Conservation (phyloP, 139 green algal genomes). For the Chlamydomonas sp. region DNA sequence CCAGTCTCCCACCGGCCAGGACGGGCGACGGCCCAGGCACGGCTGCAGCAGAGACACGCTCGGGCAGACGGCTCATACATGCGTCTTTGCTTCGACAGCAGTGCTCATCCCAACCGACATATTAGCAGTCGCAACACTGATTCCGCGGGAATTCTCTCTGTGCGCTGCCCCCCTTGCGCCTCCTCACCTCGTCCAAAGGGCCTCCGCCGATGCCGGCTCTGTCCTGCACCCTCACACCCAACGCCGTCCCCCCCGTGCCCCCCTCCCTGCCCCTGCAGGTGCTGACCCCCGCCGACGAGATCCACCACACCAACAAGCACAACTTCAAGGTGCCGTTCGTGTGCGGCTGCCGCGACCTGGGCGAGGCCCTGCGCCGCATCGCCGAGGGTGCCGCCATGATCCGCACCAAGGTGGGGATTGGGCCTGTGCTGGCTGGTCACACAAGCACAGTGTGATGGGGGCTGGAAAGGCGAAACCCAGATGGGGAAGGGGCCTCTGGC, state of each 20-base stretch:
- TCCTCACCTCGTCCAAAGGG: too few relatives aligned
- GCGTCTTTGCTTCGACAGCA: too few relatives aligned
- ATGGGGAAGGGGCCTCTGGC: background rate
- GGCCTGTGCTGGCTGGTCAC: background rate
- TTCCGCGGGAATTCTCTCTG: too few relatives aligned
- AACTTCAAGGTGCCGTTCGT: constrained; percentile 99
- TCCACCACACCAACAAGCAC: constrained; percentile 99
- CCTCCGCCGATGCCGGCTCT: too few relatives aligned
- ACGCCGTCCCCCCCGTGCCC: background rate
- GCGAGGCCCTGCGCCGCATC: constrained; percentile 96
- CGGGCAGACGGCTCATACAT: too few relatives aligned
- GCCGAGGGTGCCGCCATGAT: constrained; percentile 99
- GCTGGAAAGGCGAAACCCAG: background rate
- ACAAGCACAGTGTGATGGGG: background rate
- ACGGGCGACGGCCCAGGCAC: too few relatives aligned
- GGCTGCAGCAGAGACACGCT: too few relatives aligned
- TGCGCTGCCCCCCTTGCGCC: too few relatives aligned
- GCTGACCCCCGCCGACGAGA: constrained; percentile 97
- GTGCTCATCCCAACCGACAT: too few relatives aligned
- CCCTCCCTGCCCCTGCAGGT: constrained; percentile 66
- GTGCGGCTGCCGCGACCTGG: constrained; percentile 98
- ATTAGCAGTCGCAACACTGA: too few relatives aligned
- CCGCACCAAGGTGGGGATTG: constrained; percentile 86
- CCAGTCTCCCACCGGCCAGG: too few relatives aligned
- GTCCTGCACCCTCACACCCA: too few relatives aligned